These are phyloP conservation scores for Arthrobotrys pseudoclavata DNA, from an alignment of 2,329 filamentous ascomycete genomes.

Conservation along the genomic window DNA sequence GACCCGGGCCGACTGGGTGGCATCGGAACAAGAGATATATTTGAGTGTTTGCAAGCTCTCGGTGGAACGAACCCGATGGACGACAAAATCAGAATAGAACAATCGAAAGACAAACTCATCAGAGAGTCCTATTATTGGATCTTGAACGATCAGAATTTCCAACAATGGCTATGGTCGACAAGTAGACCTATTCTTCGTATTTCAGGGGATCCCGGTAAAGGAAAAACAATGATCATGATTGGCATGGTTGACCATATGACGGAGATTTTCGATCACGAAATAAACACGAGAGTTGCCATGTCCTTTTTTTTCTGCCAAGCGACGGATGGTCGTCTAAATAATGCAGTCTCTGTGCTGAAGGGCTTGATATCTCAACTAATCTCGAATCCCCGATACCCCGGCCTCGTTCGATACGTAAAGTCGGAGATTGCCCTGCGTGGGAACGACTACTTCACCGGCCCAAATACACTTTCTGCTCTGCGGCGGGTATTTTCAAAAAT, in stretches of 20 bases:
- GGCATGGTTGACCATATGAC: not conserved
- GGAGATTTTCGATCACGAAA: not conserved
- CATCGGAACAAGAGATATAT: constrained; percentile 7
- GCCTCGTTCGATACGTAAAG: not conserved
- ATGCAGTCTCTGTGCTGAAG: not conserved
- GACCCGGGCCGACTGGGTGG: not conserved
- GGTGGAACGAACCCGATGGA: constrained; percentile 9
- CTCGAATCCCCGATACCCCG: not conserved
- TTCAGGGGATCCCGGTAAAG: constrained; percentile 28
- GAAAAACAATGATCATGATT: constrained; percentile 42
- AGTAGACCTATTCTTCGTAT: constrained; percentile 2
- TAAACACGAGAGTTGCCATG: not conserved
- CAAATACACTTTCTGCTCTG: not conserved
- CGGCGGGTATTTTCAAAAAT: not conserved
- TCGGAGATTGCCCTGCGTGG: not conserved
- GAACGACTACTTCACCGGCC: not conserved
- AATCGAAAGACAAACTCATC: constrained; percentile 22
- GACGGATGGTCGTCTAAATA: constrained; percentile 8
- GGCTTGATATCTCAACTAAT: constrained; percentile 16
- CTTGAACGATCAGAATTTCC: not conserved
- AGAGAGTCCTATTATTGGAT: constrained; percentile 19
- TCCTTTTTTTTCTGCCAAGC: constrained; percentile 40
- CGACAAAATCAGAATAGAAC: constrained; percentile 22
- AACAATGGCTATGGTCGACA: not conserved
- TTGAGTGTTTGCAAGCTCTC: constrained; percentile 5